These are phyloP conservation scores for Epichloe hybrida DNA, from an alignment of 2,329 filamentous ascomycete genomes.

Conservation along the genomic window DNA sequence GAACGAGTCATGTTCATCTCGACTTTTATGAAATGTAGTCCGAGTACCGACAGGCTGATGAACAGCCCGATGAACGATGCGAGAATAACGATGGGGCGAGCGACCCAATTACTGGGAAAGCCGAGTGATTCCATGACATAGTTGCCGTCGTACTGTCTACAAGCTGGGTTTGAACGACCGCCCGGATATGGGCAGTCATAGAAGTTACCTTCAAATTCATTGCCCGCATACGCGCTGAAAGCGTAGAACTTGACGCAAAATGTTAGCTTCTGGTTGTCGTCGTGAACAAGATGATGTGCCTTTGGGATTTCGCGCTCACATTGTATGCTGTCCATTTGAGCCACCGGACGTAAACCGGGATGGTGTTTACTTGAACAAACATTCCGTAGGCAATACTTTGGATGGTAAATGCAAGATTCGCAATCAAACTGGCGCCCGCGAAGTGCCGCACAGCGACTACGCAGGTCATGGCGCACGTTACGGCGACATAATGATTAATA, in stretches of 20 bases:
- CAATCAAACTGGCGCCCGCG: constrained; percentile 55
- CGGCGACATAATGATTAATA: constrained; percentile 58
- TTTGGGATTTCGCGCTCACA: neutral
- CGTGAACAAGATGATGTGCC: neutral
- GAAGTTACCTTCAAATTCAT: constrained; percentile 59
- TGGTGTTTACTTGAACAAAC: constrained; percentile 60
- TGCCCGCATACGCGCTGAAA: constrained; percentile 56
- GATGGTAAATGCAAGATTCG: constrained; percentile 58
- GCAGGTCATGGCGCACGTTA: constrained; percentile 57
- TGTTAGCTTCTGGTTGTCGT: constrained; percentile 8
- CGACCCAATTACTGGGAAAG: constrained; percentile 54
- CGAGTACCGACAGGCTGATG: constrained; percentile 43
- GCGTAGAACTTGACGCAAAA: constrained; percentile 43
- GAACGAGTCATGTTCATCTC: constrained; percentile 58
- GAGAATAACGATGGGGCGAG: constrained; percentile 49
- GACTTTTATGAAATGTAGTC: constrained; percentile 50
- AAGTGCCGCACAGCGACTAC: constrained; percentile 55
- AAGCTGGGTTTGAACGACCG: constrained; percentile 49
- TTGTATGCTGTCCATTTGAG: constrained; percentile 43
- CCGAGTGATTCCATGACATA: constrained; percentile 59
- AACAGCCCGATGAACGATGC: constrained; percentile 51
- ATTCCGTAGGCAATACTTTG: constrained; percentile 66
- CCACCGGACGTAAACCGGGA: constrained; percentile 69
- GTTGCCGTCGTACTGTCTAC: constrained; percentile 52
- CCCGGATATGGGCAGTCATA: constrained; percentile 57